phyloP scores from a whole-genome alignment of 1,284 basidiomycete species.

The Cutaneotrichosporon sp. region DNA sequence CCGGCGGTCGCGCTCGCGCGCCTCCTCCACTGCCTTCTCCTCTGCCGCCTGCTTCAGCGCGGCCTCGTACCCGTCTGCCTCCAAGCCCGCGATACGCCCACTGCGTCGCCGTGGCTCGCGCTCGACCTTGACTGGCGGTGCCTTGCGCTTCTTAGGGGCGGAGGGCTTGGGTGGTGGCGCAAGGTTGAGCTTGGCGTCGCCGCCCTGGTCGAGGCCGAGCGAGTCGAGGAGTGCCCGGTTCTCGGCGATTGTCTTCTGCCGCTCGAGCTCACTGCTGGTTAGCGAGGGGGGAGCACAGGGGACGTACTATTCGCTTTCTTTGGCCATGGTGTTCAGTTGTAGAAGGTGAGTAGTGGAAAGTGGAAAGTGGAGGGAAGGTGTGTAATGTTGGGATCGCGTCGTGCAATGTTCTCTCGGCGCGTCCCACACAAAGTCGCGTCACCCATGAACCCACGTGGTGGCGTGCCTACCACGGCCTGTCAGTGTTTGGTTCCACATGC shows the following conservation, averaged over 20 bases:
- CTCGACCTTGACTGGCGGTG: slow-evolving; percentile 1
- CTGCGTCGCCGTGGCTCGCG: slow-evolving; percentile 38
- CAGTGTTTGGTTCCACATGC: slow-evolving; percentile 5
- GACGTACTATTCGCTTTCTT: slow-evolving; percentile 1
- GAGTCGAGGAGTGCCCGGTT: slow-evolving; percentile 52
- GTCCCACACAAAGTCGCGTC: slow-evolving; percentile 6
- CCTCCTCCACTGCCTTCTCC: slow-evolving; percentile 39
- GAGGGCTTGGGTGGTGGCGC: slow-evolving; percentile 16
- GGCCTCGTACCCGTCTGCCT: slow-evolving; percentile 40
- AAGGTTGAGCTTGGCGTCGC: slow-evolving; percentile 30
- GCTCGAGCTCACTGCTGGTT: slow-evolving; percentile 47
- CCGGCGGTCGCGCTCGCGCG: slow-evolving; percentile 38
- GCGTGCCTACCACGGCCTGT: neutral
- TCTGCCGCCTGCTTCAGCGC: slow-evolving; percentile 34
- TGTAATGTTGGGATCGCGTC: slow-evolving; percentile 5
- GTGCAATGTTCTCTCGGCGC: neutral
- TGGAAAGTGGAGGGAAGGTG: neutral
- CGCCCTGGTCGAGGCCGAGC: slow-evolving; percentile 48
- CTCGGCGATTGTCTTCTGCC: slow-evolving; percentile 53
- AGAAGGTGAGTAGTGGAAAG: too few relatives aligned
- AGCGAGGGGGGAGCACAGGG: neutral
- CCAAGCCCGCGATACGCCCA: slow-evolving; percentile 44
- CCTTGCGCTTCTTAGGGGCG: slow-evolving; percentile 13
- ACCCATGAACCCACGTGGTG: neutral
- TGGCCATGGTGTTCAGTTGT: neutral